Evolutionary conservation across 1,139 yeast genomes (phyloP), one percentile per base, ranked within the genome.

Genomic region (Diutina pseudorugosa): DNA sequence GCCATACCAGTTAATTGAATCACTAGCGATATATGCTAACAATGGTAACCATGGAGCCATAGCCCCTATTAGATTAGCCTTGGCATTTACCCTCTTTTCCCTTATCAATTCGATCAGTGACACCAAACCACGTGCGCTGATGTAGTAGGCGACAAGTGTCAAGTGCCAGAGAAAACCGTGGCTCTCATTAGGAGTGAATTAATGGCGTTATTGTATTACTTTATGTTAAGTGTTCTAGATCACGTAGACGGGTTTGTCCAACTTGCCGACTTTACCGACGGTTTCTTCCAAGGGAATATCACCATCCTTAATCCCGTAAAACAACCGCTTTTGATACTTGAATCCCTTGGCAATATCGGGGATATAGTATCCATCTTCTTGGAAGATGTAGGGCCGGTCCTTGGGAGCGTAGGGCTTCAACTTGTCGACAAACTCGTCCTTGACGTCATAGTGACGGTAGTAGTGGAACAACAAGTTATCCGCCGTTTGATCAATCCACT

Each of bases 311-410:
- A 65, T 52, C 44, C 55, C 57, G 52, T 67, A 65, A 56, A 62
- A 69, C 36, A 69, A 60, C 51, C 61, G 56, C 42, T 63, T 68
- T 16, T 67, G 60, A 7, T 55, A 50, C 2, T 53, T 58, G 23
- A 61, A 52, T 1, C 70, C 71, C 14, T 55, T 55, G 42, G 62
- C 67, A 27, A 69, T 55, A 42, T 68, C 70, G 21, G 52, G 55
- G 12, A 67, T 53, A 52, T 59, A 60, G 18, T 55, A 53, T 0
- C 63, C 63, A 53, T 69, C 73, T 5, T 52, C 55, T 16, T 56
- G 61, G 11, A 69, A 54, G 1, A 71, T 71, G 52, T 62, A 58
- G 36, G 58, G 52, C 54, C 73, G 62, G 6, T 60, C 62, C 12
- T 57, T 54, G 1, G 72, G 59, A 23, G 64, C 61, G 51, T 54